Evolutionary conservation across 805 yeast genomes (phyloP).

Genomic region (Wickerhamomyces ciferrii): DNA sequence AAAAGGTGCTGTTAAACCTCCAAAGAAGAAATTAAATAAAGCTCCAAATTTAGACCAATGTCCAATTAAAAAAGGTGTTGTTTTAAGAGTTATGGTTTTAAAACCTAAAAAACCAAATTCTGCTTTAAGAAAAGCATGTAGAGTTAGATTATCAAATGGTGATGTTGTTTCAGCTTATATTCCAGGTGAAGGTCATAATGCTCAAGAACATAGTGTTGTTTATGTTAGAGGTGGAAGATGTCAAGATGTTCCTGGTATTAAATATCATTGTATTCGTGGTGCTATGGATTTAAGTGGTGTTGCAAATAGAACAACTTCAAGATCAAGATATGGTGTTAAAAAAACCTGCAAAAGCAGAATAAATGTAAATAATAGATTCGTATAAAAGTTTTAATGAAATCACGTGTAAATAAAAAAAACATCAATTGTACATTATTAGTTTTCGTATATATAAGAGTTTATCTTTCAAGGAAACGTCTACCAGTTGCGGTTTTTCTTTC

Average conservation of each 20-base stretch:
- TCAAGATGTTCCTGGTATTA: conserved; percentile 98
- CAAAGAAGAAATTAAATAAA: conserved; percentile 39
- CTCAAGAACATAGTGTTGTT: conserved; percentile 96
- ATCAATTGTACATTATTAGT: background rate
- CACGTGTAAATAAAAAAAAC: conserved; percentile 5
- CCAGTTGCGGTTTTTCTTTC: conserved; percentile 29
- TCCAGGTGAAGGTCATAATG: conserved; percentile 98
- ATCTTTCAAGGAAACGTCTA: conserved; percentile 21
- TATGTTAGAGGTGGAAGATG: conserved; percentile 97
- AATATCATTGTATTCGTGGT: conserved; percentile 91
- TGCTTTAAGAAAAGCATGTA: conserved; percentile 94
- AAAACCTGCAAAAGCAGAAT: conserved; percentile 51
- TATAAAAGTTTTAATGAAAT: background rate
- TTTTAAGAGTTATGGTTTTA: conserved; percentile 85
- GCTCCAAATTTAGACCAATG: conserved; percentile 81
- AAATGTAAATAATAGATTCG: background rate
- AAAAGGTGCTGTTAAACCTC: conserved; percentile 57
- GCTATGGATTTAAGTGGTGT: conserved; percentile 92
- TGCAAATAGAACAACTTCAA: conserved; percentile 82
- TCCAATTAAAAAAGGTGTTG: conserved; percentile 92
- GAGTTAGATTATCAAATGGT: conserved; percentile 91
- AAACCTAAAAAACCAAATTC: conserved; percentile 99
- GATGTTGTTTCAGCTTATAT: conserved; percentile 86
- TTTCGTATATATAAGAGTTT: background rate
- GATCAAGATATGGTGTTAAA: conserved; percentile 94